Percentiles rank a stretch among this genome's conserved stretches.
Conservation (phyloP, 805 yeast species). For the Wickerhamomyces rabaulensis region DNA sequence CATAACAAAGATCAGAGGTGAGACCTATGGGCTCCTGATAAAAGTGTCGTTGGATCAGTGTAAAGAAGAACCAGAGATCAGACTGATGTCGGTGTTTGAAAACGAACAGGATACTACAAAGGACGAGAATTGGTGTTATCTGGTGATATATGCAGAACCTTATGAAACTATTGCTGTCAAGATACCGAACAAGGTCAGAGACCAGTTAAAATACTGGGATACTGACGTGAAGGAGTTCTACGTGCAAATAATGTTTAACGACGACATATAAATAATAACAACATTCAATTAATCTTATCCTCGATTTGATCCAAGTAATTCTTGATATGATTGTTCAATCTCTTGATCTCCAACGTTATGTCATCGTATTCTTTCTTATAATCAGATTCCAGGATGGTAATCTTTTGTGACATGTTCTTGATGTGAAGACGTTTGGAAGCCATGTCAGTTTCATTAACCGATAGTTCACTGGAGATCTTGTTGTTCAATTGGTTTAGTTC, state of each 20-base stretch:
- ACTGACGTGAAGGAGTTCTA: constrained; percentile 60
- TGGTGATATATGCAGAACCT: constrained; percentile 85
- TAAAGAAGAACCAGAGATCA: constrained; percentile 49
- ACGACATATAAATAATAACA: neutral
- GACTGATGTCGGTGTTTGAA: constrained; percentile 78
- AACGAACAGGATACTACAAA: constrained; percentile 46
- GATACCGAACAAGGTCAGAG: constrained; percentile 55
- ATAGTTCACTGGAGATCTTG: constrained; percentile 32
- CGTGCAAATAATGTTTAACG: constrained; percentile 57
- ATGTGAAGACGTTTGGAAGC: constrained; percentile 31
- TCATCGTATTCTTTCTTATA: constrained; percentile 36
- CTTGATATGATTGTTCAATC: constrained; percentile 22
- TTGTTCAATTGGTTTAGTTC: constrained; percentile 32
- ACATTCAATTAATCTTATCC: neutral
- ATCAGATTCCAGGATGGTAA: constrained; percentile 26
- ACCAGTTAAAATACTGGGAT: constrained; percentile 53
- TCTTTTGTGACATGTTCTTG: constrained; percentile 33
- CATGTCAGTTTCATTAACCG: constrained; percentile 32
- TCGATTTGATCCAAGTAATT: neutral
- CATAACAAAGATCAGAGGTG: constrained; percentile 62
- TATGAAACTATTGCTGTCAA: constrained; percentile 77
- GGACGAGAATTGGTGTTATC: constrained; percentile 51
- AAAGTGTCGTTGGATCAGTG: constrained; percentile 53
- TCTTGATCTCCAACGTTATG: constrained; percentile 26
- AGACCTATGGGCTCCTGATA: constrained; percentile 60